phyloP scores from a whole-genome alignment of 2,329 filamentous ascomycete species.

The Byssothecium circinans region DNA sequence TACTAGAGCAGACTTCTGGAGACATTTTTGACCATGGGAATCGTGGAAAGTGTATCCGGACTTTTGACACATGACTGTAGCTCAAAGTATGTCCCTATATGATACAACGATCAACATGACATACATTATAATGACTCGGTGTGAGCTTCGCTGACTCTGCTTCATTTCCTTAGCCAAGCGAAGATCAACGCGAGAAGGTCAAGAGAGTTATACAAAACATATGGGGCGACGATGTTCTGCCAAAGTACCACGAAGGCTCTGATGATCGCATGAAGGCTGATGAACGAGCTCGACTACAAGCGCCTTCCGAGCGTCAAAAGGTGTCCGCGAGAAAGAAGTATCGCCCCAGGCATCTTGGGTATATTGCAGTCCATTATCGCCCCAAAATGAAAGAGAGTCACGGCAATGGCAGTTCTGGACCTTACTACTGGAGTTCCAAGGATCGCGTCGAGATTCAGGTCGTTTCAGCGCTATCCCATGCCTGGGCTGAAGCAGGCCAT shows the following conservation, averaged over 20 bases:
- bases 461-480: constrained; percentile 26
- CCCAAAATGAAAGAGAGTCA: constrained; percentile 7
- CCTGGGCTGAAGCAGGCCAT: constrained; percentile 33
- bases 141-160: not conserved
- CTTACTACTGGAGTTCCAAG: not conserved
- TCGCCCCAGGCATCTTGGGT: constrained; percentile 10
- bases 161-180: constrained; percentile 1
- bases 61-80: too few species aligned
- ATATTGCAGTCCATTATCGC: constrained; percentile 15
- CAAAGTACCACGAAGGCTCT: constrained; percentile 1
- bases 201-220: constrained; percentile 2
- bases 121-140: not conserved
- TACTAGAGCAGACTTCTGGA: too few species aligned
- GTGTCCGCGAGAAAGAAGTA: constrained; percentile 4
- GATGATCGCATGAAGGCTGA: not conserved
- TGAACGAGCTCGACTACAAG: not conserved
- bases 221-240: constrained; percentile 3
- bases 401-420: not conserved
- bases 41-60: too few species aligned
- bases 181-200: constrained; percentile 5
- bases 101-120: not conserved
- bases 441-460: constrained; percentile 35
- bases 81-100: not conserved
- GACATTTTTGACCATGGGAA: too few species aligned
- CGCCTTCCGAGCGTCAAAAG: not conserved